A percentile compares a stretch with the other conserved stretches of the same genome.
Evolutionary conservation across 306 rosid species (phyloP).

Genomic region (Alnus glutinosa): DNA sequence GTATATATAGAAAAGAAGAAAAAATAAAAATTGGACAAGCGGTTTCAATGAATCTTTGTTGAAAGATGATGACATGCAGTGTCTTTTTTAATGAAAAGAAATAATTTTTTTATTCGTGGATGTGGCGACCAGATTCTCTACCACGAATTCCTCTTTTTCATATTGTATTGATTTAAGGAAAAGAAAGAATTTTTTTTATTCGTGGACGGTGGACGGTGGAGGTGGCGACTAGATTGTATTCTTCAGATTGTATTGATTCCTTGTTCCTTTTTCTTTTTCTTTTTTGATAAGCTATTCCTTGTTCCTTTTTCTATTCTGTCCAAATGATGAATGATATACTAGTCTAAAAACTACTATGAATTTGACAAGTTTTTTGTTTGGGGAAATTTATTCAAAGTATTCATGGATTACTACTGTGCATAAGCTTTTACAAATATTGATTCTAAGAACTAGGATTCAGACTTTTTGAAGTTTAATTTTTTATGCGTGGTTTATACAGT

Average conservation of each 20-base stretch:
- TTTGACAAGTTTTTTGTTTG: background rate
- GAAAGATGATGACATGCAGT: background rate
- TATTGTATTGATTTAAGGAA: no score
- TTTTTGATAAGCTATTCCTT: no score
- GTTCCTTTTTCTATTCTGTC: background rate
- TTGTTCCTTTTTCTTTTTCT: background rate
- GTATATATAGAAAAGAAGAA: background rate
- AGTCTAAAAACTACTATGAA: background rate
- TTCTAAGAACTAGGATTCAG: background rate
- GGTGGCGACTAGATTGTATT: background rate
- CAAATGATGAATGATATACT: background rate
- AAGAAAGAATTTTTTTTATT: no score
- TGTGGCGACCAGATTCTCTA: background rate
- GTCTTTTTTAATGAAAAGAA: no score
- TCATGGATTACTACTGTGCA: background rate
- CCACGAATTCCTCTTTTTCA: no score
- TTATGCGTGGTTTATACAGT: conserved; percentile 17
- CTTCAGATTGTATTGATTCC: no score
- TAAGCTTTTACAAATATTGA: background rate
- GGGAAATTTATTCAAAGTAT: background rate
- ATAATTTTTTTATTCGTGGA: background rate
- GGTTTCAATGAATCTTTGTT: background rate
- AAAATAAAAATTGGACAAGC: background rate
- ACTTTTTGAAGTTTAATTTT: background rate
- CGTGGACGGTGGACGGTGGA: background rate